Evolutionary conservation across 192 early-diverging fungal species (phyloP).

Genomic region (Coemansia sp.): DNA sequence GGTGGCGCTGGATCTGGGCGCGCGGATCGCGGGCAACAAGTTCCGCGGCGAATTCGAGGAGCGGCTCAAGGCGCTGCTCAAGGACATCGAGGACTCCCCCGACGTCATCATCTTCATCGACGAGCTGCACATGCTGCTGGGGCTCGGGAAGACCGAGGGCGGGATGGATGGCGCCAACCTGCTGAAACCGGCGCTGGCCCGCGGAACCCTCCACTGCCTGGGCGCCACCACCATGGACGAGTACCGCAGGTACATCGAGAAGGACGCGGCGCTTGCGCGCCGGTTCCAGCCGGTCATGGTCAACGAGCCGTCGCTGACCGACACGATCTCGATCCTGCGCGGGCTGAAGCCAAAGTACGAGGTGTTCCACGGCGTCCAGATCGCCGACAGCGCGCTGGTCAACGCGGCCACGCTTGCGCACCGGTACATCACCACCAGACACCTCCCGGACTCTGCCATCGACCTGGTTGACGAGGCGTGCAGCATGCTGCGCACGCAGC

Average conservation of each 20-base stretch:
- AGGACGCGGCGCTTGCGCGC: constrained; percentile 74
- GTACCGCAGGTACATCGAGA: constrained; percentile 71
- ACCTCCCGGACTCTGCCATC: constrained; percentile 80
- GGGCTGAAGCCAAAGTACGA: constrained; percentile 79
- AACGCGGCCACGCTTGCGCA: constrained; percentile 71
- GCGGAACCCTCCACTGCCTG: constrained; percentile 70
- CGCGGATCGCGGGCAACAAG: constrained; percentile 55
- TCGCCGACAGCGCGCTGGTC: constrained; percentile 71
- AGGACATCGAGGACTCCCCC: constrained; percentile 68
- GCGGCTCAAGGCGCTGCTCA: constrained; percentile 70
- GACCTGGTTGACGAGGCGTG: constrained; percentile 83
- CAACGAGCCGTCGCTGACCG: constrained; percentile 66
- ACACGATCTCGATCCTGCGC: constrained; percentile 75
- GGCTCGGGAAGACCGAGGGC: constrained; percentile 73
- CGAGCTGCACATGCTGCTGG: constrained; percentile 75
- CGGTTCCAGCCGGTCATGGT: constrained; percentile 78
- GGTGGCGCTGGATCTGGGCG: constrained; percentile 72
- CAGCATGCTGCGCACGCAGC: constrained; percentile 71
- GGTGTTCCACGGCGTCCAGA: constrained; percentile 75
- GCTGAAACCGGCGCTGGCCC: constrained; percentile 78
- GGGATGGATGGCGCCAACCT: constrained; percentile 78
- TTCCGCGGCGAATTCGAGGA: constrained; percentile 82
- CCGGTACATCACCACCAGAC: constrained; percentile 71
- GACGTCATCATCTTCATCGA: constrained; percentile 82
- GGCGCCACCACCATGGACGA: constrained; percentile 82